A percentile compares a stretch with the other conserved stretches of the same genome.
phyloP scores from a whole-genome alignment of 371 early-diverging fungal genomes.

The Saksenaea oblongispora region DNA sequence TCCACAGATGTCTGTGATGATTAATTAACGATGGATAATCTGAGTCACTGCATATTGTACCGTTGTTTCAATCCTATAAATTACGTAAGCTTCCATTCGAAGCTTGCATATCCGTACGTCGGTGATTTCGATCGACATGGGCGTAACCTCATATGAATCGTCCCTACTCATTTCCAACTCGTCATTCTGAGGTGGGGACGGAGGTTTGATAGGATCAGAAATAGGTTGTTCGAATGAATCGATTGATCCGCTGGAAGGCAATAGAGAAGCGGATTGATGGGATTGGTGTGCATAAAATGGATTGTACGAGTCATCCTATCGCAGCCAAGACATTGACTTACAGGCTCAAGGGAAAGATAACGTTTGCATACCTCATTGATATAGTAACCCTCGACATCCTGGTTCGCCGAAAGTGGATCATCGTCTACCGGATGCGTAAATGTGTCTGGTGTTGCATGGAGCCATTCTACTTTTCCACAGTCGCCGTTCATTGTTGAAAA shows the following conservation, averaged over 20 bases:
- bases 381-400: background rate
- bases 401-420: conserved; percentile 30
- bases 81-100: conserved; percentile 83
- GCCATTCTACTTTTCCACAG: conserved; percentile 39
- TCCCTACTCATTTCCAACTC: background rate
- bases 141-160: conserved; percentile 6
- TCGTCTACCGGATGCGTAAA: conserved; percentile 30
- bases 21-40: background rate
- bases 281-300: conserved; percentile 6
- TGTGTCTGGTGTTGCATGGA: conserved; percentile 34
- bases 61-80: conserved; percentile 81
- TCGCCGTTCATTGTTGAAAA: conserved; percentile 31
- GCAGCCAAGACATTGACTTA: background rate
- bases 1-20: conserved; percentile 2
- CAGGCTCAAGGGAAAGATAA: background rate
- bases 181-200: conserved; percentile 6
- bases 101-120: conserved; percentile 77
- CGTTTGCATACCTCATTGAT: conserved; percentile 1
- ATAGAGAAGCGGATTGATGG: background rate
- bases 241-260: background rate
- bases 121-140: conserved; percentile 58
- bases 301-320: background rate
- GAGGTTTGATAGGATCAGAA: background rate
- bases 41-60: conserved; percentile 27
- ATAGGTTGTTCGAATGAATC: background rate